Percentiles rank a stretch among this genome's conserved stretches.
Conservation (phyloP, 352 stramenopile genomes). For the Pythium monospermum region DNA sequence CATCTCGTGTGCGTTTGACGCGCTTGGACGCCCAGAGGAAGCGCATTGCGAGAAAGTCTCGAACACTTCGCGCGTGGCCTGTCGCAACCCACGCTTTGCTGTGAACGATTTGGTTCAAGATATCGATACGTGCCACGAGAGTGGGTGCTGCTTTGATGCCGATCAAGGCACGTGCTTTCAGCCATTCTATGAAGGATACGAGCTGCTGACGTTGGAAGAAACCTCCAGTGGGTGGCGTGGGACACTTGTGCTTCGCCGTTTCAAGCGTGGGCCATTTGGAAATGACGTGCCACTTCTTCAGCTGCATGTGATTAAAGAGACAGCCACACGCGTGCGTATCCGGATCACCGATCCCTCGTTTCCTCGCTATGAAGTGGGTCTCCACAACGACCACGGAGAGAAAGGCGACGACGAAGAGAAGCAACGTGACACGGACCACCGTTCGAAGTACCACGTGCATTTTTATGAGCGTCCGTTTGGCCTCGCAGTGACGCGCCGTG, state of each 20-base stretch:
- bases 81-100: conserved; percentile 68
- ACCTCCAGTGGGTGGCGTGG: conserved; percentile 46
- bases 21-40: conserved; percentile 9
- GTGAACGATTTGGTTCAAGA: conserved; percentile 21
- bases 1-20: conserved; percentile 62
- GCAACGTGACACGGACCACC: not conserved
- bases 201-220: conserved; percentile 58
- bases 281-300: conserved; percentile 65
- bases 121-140: conserved; percentile 30
- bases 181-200: conserved; percentile 60
- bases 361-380: conserved; percentile 60
- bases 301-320: conserved; percentile 60
- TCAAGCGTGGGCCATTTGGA: conserved; percentile 54
- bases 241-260: conserved; percentile 40
- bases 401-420: conserved; percentile 7
- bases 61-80: conserved; percentile 46
- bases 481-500: conserved; percentile 51
- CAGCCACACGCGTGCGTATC: conserved; percentile 45
- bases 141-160: conserved; percentile 75
- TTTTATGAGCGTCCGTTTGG: conserved; percentile 72
- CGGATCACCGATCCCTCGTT: conserved; percentile 79
- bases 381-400: not conserved
- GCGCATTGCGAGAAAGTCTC: conserved; percentile 33
- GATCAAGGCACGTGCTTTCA: conserved; percentile 51
- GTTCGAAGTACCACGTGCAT: conserved; percentile 35